Conservation (phyloP, 352 stramenopile genomes). For the Pythium utonaiense region DNA sequence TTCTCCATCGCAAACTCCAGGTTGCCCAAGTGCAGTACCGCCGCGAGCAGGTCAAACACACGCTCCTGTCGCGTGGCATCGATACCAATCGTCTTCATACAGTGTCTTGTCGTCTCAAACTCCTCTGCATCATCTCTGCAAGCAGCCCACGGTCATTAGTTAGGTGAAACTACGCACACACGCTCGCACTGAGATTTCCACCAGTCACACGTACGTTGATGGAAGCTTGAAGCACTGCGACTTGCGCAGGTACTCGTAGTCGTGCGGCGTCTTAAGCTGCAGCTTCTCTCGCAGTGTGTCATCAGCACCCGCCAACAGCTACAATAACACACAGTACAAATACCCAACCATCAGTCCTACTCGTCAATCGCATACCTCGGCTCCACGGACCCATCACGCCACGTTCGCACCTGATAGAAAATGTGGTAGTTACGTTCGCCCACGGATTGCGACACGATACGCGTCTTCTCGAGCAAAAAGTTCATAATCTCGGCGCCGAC, state of each 20-base stretch:
- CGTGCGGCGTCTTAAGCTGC: slow-evolving; percentile 64
- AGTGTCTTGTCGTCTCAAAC: slow-evolving; percentile 80
- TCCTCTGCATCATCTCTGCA: slow-evolving; percentile 70
- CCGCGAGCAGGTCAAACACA: slow-evolving; percentile 85
- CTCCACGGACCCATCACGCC: too few species aligned
- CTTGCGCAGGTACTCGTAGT: slow-evolving; percentile 88
- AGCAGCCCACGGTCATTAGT: background rate
- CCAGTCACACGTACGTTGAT: slow-evolving; percentile 59
- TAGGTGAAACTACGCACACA: background rate
- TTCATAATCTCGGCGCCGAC: slow-evolving; percentile 89
- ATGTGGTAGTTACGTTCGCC: slow-evolving; percentile 97
- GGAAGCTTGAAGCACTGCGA: slow-evolving; percentile 83
- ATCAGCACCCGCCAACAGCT: slow-evolving; percentile 78
- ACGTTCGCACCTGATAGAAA: slow-evolving; percentile 93
- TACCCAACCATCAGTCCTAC: background rate
- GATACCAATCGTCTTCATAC: slow-evolving; percentile 89
- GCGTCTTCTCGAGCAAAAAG: slow-evolving; percentile 90
- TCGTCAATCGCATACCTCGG: too few species aligned
- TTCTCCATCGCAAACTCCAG: slow-evolving; percentile 83
- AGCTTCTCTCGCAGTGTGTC: slow-evolving; percentile 59
- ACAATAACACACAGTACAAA: too few species aligned
- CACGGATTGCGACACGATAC: slow-evolving; percentile 85
- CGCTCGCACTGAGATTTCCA: too few species aligned
- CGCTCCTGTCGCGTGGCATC: slow-evolving; percentile 68
- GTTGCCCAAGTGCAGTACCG: slow-evolving; percentile 87